Evolutionary conservation across 768 basidiomycete genomes (phyloP).

Genomic region (Leccinum subtestaceum): DNA sequence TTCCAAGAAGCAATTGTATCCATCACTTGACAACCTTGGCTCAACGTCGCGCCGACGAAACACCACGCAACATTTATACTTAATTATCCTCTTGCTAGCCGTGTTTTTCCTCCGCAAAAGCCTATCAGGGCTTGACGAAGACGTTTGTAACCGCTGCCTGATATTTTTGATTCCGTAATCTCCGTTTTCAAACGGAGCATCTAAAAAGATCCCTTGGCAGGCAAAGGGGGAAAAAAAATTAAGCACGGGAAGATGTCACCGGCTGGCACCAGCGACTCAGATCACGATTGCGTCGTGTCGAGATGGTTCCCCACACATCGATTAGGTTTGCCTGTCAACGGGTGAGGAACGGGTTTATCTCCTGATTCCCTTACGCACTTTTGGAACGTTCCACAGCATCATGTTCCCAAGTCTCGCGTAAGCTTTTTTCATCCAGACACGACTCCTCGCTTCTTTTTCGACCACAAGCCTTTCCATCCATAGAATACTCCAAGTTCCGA

Average conservation of each 20-base stretch:
- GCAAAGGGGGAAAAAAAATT: conserved; percentile 12
- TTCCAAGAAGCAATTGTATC: neutral
- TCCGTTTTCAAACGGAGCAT: conserved; percentile 24
- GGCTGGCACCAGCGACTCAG: neutral
- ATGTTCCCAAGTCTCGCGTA: conserved; percentile 8
- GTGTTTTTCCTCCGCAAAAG: conserved; percentile 30
- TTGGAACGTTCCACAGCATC: conserved; percentile 1
- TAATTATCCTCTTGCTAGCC: conserved; percentile 20
- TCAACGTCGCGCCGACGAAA: neutral
- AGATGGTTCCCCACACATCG: conserved; percentile 11
- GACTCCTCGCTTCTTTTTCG: neutral
- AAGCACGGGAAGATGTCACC: conserved; percentile 11
- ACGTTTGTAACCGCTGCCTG: conserved; percentile 25
- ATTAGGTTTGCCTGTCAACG: conserved; percentile 9
- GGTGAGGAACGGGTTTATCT: conserved; percentile 1
- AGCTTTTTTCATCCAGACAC: neutral
- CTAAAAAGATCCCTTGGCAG: neutral
- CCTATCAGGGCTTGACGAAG: conserved; percentile 31
- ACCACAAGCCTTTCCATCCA: neutral
- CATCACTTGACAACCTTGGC: conserved; percentile 1
- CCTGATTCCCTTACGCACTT: conserved; percentile 4
- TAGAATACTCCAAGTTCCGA: conserved; percentile 9
- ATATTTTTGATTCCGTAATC: conserved; percentile 32
- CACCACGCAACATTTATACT: conserved; percentile 1
- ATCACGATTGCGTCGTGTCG: conserved; percentile 5